Percentiles rank a stretch among this genome's conserved stretches.
Conservation (phyloP, 2,329 filamentous ascomycete genomes). For the Xylariaceae sp. region DNA sequence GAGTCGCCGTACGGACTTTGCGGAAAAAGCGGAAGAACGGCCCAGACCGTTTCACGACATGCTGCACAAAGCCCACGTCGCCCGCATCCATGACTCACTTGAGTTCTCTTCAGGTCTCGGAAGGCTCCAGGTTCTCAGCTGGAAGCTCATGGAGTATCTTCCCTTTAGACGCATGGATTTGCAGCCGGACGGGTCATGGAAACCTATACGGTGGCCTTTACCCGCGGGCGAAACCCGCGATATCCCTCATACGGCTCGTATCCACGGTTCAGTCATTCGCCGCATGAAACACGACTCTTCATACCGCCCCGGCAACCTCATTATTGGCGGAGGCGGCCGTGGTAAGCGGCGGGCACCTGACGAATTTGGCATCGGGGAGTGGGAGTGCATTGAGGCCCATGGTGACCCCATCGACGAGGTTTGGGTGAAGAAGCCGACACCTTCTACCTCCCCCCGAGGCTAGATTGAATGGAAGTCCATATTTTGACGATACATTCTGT, state of each 20-base stretch:
- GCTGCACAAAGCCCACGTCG: constrained; percentile 51
- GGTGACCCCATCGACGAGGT: constrained; percentile 66
- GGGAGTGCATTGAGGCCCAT: constrained; percentile 59
- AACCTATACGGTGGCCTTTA: constrained; percentile 73
- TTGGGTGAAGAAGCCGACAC: constrained; percentile 44
- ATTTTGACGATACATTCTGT: not conserved
- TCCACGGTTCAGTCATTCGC: constrained; percentile 70
- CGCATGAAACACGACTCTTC: constrained; percentile 58
- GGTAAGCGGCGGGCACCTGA: constrained; percentile 58
- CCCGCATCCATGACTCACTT: constrained; percentile 65
- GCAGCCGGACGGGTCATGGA: constrained; percentile 67
- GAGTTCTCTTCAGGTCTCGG: constrained; percentile 57
- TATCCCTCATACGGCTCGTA: constrained; percentile 62
- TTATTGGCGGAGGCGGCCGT: constrained; percentile 71
- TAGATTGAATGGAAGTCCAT: not conserved
- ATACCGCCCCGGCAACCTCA: constrained; percentile 75
- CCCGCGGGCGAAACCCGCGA: constrained; percentile 74
- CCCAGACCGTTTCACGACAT: constrained; percentile 48
- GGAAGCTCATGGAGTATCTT: constrained; percentile 74
- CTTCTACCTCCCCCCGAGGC: constrained; percentile 1
- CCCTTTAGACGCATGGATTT: constrained; percentile 79
- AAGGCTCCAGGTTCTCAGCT: constrained; percentile 53
- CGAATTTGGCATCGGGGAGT: constrained; percentile 63
- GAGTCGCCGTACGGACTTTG: constrained; percentile 14
- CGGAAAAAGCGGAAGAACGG: constrained; percentile 12